Evolutionary conservation across 306 rosid species (phyloP), one percentile per base, ranked within the genome.

Genomic region (Macrotyloma uniflorum): DNA sequence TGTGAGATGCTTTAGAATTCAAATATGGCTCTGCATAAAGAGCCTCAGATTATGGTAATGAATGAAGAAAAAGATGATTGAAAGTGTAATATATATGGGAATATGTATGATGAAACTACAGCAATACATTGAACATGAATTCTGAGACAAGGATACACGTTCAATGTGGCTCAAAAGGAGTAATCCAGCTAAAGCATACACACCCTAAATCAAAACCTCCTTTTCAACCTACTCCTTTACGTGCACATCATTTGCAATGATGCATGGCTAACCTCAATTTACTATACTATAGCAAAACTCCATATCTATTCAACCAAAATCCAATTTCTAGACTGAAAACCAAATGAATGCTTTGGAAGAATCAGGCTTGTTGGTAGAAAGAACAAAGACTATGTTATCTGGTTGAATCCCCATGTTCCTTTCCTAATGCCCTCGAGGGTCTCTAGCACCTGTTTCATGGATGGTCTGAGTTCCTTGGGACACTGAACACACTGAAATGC

Each of bases 401-500:
- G 79, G 47, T 75, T 15, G 26, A 63, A 75, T 75, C 62, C 49
- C 72, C 72, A 75, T 42, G 8, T 62, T 4, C 80, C 72, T 19
- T 64, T 7, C 40, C 26, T 64, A 18, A 88, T 88, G 54, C 77
- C 77, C 57, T 47, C 63, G 1, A 90, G 80, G 9, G 80, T 79
- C 3, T 82, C 77, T 36, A 81, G 65, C 59, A 88, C 89, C 38
- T 78, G 83, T 13, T 1, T 24, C 92, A 86, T 88, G 5, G 83
- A 70, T 18, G 95, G 92, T 64, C 94, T 81, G 22, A 62, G 32
- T 3, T 85, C 89, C 65, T 83, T 88, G 30, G 64, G 80, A 63
- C 58, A 50, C 32, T 90, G 92, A 71, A 90, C 70, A 62, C 95
- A 90, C 74, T 38, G 87, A 79, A 88, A 90, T 5, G 92, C 89